Evolutionary conservation across 169 alveolate genomes (phyloP), one percentile per base, ranked within the genome.

Genomic region (Cryptosporidium meleagridis): DNA sequence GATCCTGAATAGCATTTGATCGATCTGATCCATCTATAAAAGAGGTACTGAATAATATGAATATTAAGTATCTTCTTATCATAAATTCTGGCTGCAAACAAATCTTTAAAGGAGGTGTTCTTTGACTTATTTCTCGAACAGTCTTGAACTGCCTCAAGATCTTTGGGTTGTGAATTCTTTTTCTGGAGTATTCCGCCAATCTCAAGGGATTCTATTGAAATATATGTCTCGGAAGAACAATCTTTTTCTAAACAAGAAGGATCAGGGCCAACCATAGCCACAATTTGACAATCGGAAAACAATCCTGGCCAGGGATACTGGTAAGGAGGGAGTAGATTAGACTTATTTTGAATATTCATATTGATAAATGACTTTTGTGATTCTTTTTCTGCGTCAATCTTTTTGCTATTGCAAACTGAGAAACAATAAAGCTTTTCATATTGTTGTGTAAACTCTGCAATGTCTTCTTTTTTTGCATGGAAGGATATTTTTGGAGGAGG

Each of bases 301-400:
- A 80, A 55, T n/a, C 89, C 73, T 5, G 89, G 89, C 89, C 89
- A 80, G 18, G 89, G 89, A 33, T 80, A 80, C 68, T 80, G 89
- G 35, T 62, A 80, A 29, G 89, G 89, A 41, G 89, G 89, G 37
- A 80, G 53, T 21, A 80, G 33, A 41, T 80, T 80, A 6, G 89
- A 80, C 16, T 80, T 80, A 9, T 65, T 80, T 23, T 80, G 69
- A 0, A 65, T 44, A 65, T 80, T 31, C 67, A 80, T 39, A 26
- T 62, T 80, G 9, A 62, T 39, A 44, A 21, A 80, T 33, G 73
- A 51, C 5, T 65, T 65, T 8, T 65, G 72, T 16, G 72, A 37
- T 44, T 65, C 72, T 9, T 39, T 61, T 2, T 37, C 65, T 21
- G 39, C 55, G 9, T 37, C 59, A 53, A n/a, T 73, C 33, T 65